Evolutionary conservation across 208 protist genomes (phyloP).

Genomic region (Leishmania lainsoni): DNA sequence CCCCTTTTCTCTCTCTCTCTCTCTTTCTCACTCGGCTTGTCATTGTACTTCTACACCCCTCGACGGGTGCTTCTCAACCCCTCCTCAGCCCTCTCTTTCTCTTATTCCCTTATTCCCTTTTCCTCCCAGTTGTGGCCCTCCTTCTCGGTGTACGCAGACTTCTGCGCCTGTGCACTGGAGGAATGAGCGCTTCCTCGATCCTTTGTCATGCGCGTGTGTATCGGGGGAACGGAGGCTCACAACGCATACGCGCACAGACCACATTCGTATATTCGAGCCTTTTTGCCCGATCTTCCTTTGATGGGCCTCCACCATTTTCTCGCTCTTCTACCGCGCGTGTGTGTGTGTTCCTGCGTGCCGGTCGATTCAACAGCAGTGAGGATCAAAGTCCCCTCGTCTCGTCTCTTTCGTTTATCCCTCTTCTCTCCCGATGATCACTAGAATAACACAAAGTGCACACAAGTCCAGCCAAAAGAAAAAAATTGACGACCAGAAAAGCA

Average conservation of each 20-base stretch:
- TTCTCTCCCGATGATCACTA: neutral
- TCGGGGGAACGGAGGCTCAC: neutral
- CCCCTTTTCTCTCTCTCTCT: neutral
- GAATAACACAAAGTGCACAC: neutral
- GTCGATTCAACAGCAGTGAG: neutral
- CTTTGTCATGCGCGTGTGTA: neutral
- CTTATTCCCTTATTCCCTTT: constrained; percentile 9
- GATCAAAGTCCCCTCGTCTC: neutral
- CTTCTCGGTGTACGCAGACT: neutral
- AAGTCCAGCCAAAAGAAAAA: neutral
- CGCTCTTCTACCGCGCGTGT: too few relatives aligned
- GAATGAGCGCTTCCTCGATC: neutral
- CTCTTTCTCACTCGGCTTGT: neutral
- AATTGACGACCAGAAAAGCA: neutral
- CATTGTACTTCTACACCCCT: neutral
- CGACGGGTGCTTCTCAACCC: too few relatives aligned
- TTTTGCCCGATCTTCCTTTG: neutral
- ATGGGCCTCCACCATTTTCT: neutral
- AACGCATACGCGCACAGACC: neutral
- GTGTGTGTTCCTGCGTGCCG: neutral
- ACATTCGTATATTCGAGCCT: neutral
- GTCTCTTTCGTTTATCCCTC: neutral
- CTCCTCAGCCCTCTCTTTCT: neutral
- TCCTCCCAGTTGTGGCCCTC: constrained; percentile 3
- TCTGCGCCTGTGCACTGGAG: neutral